Base-by-base conservation (phyloP, 768 basidiomycete species). In the Xanthoconium purpureum region DNA sequence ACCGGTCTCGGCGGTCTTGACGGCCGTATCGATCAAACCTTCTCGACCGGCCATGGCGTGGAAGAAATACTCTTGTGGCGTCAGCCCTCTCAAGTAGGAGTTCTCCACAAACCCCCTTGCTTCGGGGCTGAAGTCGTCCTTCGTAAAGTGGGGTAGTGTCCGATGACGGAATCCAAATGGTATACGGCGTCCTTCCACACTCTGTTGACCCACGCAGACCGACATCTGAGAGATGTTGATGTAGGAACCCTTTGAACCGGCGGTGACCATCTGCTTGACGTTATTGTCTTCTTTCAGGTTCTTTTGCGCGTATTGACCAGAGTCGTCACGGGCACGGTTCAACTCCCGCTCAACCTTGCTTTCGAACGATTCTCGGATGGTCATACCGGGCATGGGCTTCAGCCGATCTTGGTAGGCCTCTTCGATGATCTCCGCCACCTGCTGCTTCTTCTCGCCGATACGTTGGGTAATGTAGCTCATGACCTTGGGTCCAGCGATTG, bases 171-270 rank as follows among this genome's bases (percentile, higher is more conserved):
- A 99, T 12, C 97, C 97, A 71, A 96, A 98, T 1, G 96, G 95
- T 63, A 98, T 97, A 58, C 97, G 95, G 64, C 92, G 92, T 63
- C 97, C 97, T 74, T 98, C 97, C 50, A 99, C 96, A 64, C 87
- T 89, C 76, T 98, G 96, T 74, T 98, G 97, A 28, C 97, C 97
- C 40, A 99, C 97, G 79, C 94, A 94, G 54, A 95, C 95, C 17
- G 96, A 96, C 97, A 98, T 98, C 75, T 99, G 97, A 12, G 97
- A 98, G 66, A 99, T 98, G 74, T 99, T 99, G 82, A 98, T 99
- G 80, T 94, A 95, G 0, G 94, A 94, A 74, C 95, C 94, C 75
- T 99, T 98, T 13, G 97, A 97, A 28, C 97, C 97, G 11, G 97
- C 95, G 7, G 96, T 93, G 68, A 98, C 96, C 97, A 99, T 99